phyloP scores from a whole-genome alignment of 164 flowering plant species.

The Stephania japonica region DNA sequence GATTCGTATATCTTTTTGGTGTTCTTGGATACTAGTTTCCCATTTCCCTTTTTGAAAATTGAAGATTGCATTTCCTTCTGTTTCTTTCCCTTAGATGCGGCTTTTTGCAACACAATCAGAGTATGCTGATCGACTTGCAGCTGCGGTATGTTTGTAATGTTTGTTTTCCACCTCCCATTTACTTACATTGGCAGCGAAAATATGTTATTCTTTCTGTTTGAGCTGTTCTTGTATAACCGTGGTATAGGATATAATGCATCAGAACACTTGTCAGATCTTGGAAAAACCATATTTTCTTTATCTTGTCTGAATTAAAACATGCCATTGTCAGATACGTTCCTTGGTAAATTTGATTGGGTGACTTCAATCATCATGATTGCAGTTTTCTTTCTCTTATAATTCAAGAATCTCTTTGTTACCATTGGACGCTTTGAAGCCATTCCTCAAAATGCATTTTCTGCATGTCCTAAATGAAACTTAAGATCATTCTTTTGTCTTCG shows the following conservation, averaged over 20 bases:
- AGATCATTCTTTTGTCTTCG: not conserved
- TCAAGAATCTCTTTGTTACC: not conserved
- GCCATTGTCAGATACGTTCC: not conserved
- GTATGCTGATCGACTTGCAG: slow-evolving; percentile 83
- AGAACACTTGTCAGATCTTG: not conserved
- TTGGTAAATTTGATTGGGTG: not conserved
- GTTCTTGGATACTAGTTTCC: not conserved
- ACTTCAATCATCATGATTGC: not conserved
- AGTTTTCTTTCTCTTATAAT: not conserved
- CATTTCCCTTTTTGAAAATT: not conserved
- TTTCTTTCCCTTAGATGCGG: slow-evolving; percentile 44
- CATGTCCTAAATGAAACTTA: not conserved
- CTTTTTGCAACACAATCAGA: slow-evolving; percentile 78
- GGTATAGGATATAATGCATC: too few relatives aligned
- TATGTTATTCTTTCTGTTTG: not conserved
- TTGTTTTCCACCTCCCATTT: not conserved
- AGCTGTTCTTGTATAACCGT: not conserved
- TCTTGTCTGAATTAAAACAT: not conserved
- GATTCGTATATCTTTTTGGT: not conserved
- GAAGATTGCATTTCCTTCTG: not conserved
- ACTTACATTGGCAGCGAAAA: not conserved
- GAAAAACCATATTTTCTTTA: not conserved
- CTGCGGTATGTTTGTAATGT: slow-evolving; percentile 54
- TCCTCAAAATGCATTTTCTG: not conserved
- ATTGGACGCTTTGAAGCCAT: not conserved